Evolutionary conservation across 257 asterid genomes (phyloP).

Genomic region (Solanum sitiens): DNA sequence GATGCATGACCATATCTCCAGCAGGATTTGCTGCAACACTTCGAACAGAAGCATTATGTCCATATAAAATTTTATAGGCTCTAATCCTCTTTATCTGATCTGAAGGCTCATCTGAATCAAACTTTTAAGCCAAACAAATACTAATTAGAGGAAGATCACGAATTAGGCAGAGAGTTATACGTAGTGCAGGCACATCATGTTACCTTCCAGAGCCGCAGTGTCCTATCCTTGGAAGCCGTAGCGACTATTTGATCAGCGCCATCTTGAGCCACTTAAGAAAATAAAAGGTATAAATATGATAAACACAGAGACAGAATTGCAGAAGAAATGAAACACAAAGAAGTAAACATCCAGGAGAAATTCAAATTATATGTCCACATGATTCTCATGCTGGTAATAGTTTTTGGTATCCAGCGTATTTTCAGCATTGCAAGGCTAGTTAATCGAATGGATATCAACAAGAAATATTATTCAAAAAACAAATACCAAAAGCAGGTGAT

Average conservation of each 20-base stretch:
- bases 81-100: conserved; percentile 45
- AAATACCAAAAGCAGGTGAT: neutral
- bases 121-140: conserved; percentile 30
- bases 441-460: neutral
- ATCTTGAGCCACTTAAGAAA: conserved; percentile 22
- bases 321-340: neutral
- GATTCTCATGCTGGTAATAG: neutral
- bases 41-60: conserved; percentile 84
- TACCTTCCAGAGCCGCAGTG: conserved; percentile 90
- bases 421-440: neutral
- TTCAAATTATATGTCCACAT: neutral
- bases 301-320: neutral
- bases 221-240: conserved; percentile 87
- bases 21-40: conserved; percentile 60
- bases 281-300: neutral
- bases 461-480: neutral
- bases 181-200: conserved; percentile 9
- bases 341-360: neutral
- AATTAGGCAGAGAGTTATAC: neutral
- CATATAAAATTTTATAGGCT: conserved; percentile 53
- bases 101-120: conserved; percentile 38
- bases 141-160: conserved; percentile 8
- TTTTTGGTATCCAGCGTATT: neutral
- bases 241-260: conserved; percentile 50
- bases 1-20: conserved; percentile 54